phyloP scores from a whole-genome alignment of 2,329 filamentous ascomycete genomes.

The Dactylonectria macrodidyma region DNA sequence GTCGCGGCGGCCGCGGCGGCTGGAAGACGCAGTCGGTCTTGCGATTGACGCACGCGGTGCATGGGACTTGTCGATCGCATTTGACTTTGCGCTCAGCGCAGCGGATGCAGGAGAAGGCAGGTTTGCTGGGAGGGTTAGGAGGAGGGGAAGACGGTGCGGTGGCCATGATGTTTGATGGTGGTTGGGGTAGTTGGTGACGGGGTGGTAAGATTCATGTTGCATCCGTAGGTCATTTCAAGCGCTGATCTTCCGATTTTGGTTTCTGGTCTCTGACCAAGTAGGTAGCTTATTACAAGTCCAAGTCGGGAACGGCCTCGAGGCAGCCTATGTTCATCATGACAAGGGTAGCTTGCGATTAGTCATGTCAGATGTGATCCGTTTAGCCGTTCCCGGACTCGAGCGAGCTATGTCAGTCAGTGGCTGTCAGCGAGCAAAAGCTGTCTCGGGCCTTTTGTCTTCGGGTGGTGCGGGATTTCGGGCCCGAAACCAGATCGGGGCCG shows the following conservation, averaged over 20 bases:
- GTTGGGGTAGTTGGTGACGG: no score
- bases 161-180: not conserved
- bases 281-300: no score
- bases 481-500: not conserved
- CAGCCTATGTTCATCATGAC: no score
- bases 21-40: not conserved
- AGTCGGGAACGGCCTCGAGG: no score
- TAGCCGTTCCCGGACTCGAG: no score
- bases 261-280: no score
- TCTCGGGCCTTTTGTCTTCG: not conserved
- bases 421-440: no score
- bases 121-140: not conserved
- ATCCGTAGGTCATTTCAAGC: no score
- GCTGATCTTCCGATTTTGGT: no score
- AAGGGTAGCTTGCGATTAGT: not conserved
- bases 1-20: not conserved
- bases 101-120: not conserved
- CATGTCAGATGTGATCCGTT: not conserved
- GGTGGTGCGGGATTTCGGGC: not conserved
- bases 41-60: not conserved
- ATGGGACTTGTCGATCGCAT: not conserved
- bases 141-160: not conserved
- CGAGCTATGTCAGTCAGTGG: no score
- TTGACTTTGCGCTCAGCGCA: conserved; percentile 18
- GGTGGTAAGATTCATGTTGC: no score